Conservation (phyloP, 75 land plant genomes). For the Pinus tabuliformis region DNA sequence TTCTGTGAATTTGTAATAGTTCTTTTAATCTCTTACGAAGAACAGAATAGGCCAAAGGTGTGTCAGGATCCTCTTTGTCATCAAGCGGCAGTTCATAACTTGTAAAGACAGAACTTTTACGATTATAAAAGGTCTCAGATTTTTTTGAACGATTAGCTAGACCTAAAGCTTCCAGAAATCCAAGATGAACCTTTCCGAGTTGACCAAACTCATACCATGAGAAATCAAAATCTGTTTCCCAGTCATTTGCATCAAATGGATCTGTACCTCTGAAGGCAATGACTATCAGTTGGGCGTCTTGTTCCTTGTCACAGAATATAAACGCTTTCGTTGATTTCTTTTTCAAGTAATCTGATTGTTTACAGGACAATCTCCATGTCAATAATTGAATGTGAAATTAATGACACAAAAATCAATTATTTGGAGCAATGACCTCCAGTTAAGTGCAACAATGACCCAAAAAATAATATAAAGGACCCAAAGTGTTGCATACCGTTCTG, state of each 20-base stretch:
- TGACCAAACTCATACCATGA: constrained; percentile 50
- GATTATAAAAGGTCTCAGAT: background rate
- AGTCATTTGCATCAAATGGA: constrained; percentile 49
- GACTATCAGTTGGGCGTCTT: constrained; percentile 37
- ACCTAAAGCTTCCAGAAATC: constrained; percentile 52
- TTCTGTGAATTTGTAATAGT: constrained; percentile 11
- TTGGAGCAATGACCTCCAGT: no score
- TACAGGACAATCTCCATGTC: background rate
- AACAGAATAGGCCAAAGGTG: constrained; percentile 22
- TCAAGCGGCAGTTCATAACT: background rate
- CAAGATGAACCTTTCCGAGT: constrained; percentile 49
- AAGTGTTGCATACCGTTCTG: constrained; percentile 53
- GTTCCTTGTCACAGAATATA: constrained; percentile 43
- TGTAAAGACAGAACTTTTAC: background rate
- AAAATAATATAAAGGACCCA: background rate
- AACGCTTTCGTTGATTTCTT: constrained; percentile 43
- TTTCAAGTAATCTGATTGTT: constrained; percentile 26
- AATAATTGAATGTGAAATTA: background rate
- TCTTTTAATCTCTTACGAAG: constrained; percentile 9
- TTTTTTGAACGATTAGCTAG: constrained; percentile 1
- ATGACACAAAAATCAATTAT: background rate
- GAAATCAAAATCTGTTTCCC: constrained; percentile 59
- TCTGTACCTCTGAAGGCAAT: constrained; percentile 61
- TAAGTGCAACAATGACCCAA: background rate
- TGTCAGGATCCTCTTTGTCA: background rate